phyloP scores from a whole-genome alignment of 495 filamentous ascomycete genomes.

The Penicillium daleae region DNA sequence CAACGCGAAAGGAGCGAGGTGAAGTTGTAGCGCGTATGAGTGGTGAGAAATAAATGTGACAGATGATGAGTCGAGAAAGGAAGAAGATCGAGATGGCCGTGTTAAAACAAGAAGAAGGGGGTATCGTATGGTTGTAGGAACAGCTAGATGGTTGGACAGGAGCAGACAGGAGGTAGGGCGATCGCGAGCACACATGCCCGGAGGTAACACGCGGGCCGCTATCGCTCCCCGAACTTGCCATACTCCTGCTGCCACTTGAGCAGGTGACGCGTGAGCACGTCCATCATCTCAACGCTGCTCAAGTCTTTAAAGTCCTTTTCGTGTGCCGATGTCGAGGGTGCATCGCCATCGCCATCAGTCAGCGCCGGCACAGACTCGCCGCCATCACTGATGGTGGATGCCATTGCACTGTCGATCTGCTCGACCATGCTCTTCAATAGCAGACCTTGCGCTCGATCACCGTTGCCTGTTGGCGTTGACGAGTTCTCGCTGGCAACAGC shows the following conservation, averaged over 20 bases:
- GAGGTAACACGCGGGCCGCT: constrained; percentile 15
- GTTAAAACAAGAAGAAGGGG: constrained; percentile 24
- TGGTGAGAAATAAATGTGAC: constrained; percentile 4
- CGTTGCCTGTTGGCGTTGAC: constrained; percentile 42
- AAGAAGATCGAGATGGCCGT: neutral
- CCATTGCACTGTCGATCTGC: constrained; percentile 37
- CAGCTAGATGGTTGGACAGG: constrained; percentile 5
- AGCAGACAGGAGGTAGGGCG: neutral
- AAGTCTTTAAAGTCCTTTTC: constrained; percentile 67
- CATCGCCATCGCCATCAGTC: constrained; percentile 36
- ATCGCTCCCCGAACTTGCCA: constrained; percentile 58
- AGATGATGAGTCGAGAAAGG: neutral
- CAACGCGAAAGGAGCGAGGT: constrained; percentile 18
- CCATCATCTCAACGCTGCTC: constrained; percentile 80
- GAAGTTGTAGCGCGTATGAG: neutral
- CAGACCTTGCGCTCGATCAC: constrained; percentile 41
- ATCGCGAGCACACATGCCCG: neutral
- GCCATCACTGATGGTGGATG: constrained; percentile 33
- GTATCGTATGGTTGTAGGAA: constrained; percentile 33
- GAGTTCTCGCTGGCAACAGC: constrained; percentile 56
- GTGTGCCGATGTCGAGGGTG: constrained; percentile 22
- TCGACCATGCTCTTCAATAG: constrained; percentile 42
- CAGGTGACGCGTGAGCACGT: constrained; percentile 71
- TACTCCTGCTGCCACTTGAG: constrained; percentile 77
- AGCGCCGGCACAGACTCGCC: constrained; percentile 36